Conservation (phyloP, 495 filamentous ascomycete species). For the Chaetomidium leptoderma region DNA sequence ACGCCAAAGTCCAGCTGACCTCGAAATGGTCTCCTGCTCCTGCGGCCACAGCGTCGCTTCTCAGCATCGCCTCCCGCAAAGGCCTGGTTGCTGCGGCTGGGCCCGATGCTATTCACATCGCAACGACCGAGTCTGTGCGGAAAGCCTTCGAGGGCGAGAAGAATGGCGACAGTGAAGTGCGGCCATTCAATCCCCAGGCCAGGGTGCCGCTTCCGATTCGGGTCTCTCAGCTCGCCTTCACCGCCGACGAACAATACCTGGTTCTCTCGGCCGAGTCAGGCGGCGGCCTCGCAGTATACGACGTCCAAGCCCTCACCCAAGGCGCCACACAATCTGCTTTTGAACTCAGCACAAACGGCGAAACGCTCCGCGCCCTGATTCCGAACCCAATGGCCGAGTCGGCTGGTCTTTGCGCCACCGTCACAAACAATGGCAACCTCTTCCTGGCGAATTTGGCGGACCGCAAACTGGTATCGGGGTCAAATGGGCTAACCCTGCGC, state of each 20-base stretch:
- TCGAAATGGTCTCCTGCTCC: conserved; percentile 77
- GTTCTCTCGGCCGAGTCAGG: conserved; percentile 79
- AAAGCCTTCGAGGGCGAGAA: conserved; percentile 63
- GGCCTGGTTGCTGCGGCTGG: conserved; percentile 84
- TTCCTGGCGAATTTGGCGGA: conserved; percentile 75
- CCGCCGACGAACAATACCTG: conserved; percentile 75
- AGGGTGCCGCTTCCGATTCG: conserved; percentile 66
- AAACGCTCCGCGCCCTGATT: conserved; percentile 65
- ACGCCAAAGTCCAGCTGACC: conserved; percentile 76
- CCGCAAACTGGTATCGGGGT: conserved; percentile 52
- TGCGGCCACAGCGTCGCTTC: conserved; percentile 74
- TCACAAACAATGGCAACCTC: conserved; percentile 75
- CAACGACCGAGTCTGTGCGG: conserved; percentile 71
- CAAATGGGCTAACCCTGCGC: conserved; percentile 63
- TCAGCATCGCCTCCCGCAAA: conserved; percentile 74
- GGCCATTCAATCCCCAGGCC: conserved; percentile 68
- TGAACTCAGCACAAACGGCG: conserved; percentile 71
- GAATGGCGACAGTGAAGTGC: conserved; percentile 57
- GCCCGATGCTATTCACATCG: conserved; percentile 71
- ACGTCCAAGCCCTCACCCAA: conserved; percentile 60
- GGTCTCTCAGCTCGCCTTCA: conserved; percentile 86
- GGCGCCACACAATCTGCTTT: conserved; percentile 61
- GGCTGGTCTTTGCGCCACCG: conserved; percentile 65
- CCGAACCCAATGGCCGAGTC: conserved; percentile 73
- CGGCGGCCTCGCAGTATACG: conserved; percentile 77